Evolutionary conservation across 805 yeast genomes (phyloP).

Genomic region (Candida maltosa): DNA sequence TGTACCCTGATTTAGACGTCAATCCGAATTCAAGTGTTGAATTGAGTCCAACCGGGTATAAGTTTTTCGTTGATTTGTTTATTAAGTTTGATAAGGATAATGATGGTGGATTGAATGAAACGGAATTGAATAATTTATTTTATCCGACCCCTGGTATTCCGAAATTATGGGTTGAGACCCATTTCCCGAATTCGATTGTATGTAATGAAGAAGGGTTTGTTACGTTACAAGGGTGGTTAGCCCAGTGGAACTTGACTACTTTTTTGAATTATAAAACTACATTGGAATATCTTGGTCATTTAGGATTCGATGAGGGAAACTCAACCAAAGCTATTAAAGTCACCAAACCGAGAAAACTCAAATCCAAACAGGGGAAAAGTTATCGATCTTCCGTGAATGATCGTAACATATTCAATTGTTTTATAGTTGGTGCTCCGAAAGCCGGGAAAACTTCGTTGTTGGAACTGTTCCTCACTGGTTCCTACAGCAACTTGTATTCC

Average conservation of each 20-base stretch:
- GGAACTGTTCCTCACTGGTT: constrained; percentile 76
- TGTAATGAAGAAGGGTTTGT: constrained; percentile 87
- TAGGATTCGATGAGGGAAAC: constrained; percentile 71
- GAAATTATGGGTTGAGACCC: constrained; percentile 74
- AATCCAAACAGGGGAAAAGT: constrained; percentile 60
- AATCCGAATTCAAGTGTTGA: constrained; percentile 79
- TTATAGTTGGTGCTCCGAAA: constrained; percentile 77
- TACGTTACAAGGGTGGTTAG: constrained; percentile 96
- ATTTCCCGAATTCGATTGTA: constrained; percentile 85
- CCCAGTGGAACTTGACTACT: constrained; percentile 98
- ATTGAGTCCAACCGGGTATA: constrained; percentile 85
- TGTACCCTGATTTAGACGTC: constrained; percentile 79
- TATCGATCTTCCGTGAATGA: constrained; percentile 73
- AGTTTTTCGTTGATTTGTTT: constrained; percentile 88
- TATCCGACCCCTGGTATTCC: constrained; percentile 95
- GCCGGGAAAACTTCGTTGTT: constrained; percentile 86
- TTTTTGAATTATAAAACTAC: constrained; percentile 81
- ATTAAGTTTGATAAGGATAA: constrained; percentile 88
- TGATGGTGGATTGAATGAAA: constrained; percentile 87
- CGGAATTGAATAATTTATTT: constrained; percentile 67
- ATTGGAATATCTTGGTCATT: constrained; percentile 80
- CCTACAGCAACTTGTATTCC: constrained; percentile 64
- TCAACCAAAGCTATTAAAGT: constrained; percentile 50
- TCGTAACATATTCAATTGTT: constrained; percentile 89
- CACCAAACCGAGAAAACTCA: constrained; percentile 73